These are phyloP conservation scores for Paragyromitra xinjiangensis DNA, from an alignment of 495 filamentous ascomycete species.

Conservation along the genomic window DNA sequence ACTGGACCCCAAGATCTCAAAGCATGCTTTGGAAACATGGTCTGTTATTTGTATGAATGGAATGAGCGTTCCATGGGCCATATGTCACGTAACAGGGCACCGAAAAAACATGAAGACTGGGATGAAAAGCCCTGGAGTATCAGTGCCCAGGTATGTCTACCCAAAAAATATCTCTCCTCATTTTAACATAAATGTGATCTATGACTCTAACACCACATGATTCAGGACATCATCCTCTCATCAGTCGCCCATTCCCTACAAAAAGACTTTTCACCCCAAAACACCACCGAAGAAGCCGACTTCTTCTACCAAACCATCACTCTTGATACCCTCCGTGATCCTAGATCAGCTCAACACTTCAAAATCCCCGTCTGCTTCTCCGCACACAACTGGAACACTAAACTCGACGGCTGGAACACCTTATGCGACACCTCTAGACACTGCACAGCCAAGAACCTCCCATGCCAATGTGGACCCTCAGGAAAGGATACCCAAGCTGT, in stretches of 20 bases:
- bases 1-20: conserved; percentile 54
- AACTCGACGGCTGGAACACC: conserved; percentile 31
- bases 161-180: neutral
- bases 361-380: conserved; percentile 49
- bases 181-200: neutral
- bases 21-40: conserved; percentile 47
- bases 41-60: conserved; percentile 56
- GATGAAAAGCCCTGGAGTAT: conserved; percentile 47
- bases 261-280: neutral
- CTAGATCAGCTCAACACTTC: conserved; percentile 28
- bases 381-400: conserved; percentile 46
- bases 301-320: conserved; percentile 11
- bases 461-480: conserved; percentile 47
- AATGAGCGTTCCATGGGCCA: conserved; percentile 41
- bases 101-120: conserved; percentile 39
- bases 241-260: conserved; percentile 26
- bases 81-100: conserved; percentile 36
- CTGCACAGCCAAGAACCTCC: conserved; percentile 50
- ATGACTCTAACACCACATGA: neutral
- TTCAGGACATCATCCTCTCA: conserved; percentile 44
- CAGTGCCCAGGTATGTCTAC: conserved; percentile 12
- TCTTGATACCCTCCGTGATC: conserved; percentile 16
- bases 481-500: conserved; percentile 35
- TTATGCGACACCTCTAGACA: conserved; percentile 40
- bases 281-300: conserved; percentile 21